These are phyloP conservation scores for Alloteropsis semialata DNA, from an alignment of 176 grass and related monocot genomes.

Conservation along the genomic window DNA sequence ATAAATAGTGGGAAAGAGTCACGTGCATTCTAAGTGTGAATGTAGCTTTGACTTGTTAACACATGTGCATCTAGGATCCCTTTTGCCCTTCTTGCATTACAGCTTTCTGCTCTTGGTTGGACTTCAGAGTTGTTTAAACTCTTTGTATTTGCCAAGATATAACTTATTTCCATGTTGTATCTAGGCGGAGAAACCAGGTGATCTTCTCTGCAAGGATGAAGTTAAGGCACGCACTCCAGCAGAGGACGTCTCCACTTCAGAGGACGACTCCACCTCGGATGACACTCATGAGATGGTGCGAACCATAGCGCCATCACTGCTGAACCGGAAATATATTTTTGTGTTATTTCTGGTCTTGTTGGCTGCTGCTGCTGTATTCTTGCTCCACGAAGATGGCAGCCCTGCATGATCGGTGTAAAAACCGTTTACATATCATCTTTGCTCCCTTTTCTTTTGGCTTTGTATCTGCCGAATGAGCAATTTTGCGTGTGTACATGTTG, in stretches of 20 bases:
- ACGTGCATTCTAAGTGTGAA: neutral
- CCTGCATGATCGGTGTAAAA: neutral
- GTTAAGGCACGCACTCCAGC: neutral
- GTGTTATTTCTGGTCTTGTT: slow-evolving; percentile 41
- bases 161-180: slow-evolving; percentile 15
- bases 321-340: slow-evolving; percentile 50
- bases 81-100: neutral
- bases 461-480: neutral
- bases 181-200: slow-evolving; percentile 42
- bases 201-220: slow-evolving; percentile 13
- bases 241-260: slow-evolving; percentile 31
- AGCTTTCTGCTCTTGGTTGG: neutral
- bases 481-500: slow-evolving; percentile 25
- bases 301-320: slow-evolving; percentile 43
- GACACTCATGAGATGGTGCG: slow-evolving; percentile 38
- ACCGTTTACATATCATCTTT: neutral
- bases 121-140: neutral
- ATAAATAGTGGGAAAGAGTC: neutral
- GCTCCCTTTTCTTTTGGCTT: neutral
- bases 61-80: neutral
- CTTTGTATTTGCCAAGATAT: neutral
- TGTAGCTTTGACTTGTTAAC: slow-evolving; percentile 1
- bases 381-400: slow-evolving; percentile 23
- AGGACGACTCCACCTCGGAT: slow-evolving; percentile 37
- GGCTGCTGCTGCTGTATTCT: slow-evolving; percentile 27